Conservation (phyloP, 352 stramenopile genomes). For the Elongisporangium undulatum region DNA sequence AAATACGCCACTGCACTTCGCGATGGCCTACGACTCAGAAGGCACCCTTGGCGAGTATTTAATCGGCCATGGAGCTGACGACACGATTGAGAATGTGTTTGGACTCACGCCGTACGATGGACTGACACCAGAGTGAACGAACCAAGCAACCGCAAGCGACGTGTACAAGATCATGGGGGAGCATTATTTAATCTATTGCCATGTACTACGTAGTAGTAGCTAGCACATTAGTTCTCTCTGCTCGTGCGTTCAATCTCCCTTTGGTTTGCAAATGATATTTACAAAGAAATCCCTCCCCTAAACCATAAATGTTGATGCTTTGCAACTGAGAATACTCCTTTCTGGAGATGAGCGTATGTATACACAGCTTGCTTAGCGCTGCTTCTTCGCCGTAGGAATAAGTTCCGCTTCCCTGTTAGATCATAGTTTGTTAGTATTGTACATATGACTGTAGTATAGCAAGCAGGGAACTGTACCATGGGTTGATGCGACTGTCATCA, state of each 20-base stretch:
- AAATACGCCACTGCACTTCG: constrained; percentile 93
- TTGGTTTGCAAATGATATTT: background rate
- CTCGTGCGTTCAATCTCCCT: background rate
- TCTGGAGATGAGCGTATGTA: too few species aligned
- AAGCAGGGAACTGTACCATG: constrained; percentile 48
- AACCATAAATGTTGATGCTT: background rate
- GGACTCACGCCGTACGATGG: constrained; percentile 93
- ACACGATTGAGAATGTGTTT: constrained; percentile 92
- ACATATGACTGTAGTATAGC: background rate
- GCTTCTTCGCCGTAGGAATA: background rate
- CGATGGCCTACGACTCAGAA: constrained; percentile 91
- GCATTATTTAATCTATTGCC: background rate
- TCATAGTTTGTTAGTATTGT: background rate
- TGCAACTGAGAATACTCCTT: background rate
- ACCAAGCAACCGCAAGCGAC: constrained; percentile 3
- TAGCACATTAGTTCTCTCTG: background rate
- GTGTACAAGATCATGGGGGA: background rate
- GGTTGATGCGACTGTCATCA: constrained; percentile 79
- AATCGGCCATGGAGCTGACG: constrained; percentile 91
- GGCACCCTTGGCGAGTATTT: constrained; percentile 89
- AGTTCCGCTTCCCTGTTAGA: background rate
- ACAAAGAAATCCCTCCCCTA: background rate
- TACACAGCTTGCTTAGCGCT: background rate
- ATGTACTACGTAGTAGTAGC: too few species aligned
- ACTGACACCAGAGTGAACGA: constrained; percentile 44